Percentiles rank a stretch among this genome's conserved stretches.
Conservation (phyloP, 495 filamentous ascomycete species). For the Bacidia gigantensis region DNA sequence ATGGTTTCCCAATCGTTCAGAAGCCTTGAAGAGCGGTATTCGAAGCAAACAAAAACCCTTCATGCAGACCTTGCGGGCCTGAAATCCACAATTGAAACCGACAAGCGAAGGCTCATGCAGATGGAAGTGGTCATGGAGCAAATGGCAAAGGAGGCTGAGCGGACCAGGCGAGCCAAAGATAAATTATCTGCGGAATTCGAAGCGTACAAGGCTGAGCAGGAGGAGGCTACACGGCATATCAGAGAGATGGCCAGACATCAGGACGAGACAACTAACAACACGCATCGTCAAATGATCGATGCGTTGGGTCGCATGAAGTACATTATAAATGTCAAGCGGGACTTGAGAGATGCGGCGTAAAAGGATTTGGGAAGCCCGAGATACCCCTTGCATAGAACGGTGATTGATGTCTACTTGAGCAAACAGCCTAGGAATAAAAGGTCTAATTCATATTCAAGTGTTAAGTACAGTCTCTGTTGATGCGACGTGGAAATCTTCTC, state of each 20-base stretch:
- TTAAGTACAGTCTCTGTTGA: too few relatives aligned
- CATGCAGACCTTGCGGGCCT: slow-evolving; percentile 34
- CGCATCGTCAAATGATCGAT: slow-evolving; percentile 44
- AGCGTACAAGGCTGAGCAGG: slow-evolving; percentile 49
- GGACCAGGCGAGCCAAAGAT: slow-evolving; percentile 44
- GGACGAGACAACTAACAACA: slow-evolving; percentile 40
- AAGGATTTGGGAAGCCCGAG: neutral
- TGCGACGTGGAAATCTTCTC: too few relatives aligned
- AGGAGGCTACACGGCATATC: slow-evolving; percentile 41
- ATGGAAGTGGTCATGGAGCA: slow-evolving; percentile 54
- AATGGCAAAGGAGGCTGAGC: slow-evolving; percentile 51
- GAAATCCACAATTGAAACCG: slow-evolving; percentile 27
- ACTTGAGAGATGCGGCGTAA: slow-evolving; percentile 34
- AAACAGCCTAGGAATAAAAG: too few relatives aligned
- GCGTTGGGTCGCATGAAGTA: slow-evolving; percentile 54
- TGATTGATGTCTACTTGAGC: neutral
- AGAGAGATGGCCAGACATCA: slow-evolving; percentile 39
- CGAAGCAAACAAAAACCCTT: slow-evolving; percentile 38
- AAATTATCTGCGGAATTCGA: slow-evolving; percentile 42
- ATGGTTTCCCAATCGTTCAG: slow-evolving; percentile 53
- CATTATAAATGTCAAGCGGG: slow-evolving; percentile 50
- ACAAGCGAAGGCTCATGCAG: slow-evolving; percentile 43
- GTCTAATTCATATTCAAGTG: too few relatives aligned
- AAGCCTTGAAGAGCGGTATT: slow-evolving; percentile 47
- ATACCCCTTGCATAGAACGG: slow-evolving; percentile 6